Percentiles rank a stretch among this genome's conserved stretches.
These are phyloP conservation scores for Zygosaccharomyces bisporus DNA, from an alignment of 805 yeast species.

Conservation along the genomic window DNA sequence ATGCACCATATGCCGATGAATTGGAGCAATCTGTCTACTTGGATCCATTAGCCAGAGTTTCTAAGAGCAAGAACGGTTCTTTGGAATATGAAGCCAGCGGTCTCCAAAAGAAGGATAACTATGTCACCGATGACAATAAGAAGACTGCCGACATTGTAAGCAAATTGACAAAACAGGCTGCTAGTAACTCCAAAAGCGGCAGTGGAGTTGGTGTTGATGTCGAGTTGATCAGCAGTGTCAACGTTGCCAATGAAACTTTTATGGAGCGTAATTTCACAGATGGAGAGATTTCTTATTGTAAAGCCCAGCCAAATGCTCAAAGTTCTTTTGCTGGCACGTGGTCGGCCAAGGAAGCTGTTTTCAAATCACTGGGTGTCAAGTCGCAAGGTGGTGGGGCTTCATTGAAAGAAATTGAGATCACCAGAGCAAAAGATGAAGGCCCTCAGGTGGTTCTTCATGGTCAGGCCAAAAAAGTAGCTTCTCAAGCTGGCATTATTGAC, in stretches of 20 bases:
- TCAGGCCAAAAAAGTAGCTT: slow-evolving; percentile 70
- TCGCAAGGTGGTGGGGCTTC: slow-evolving; percentile 96
- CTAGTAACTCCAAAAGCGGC: slow-evolving; percentile 25
- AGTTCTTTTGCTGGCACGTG: slow-evolving; percentile 96
- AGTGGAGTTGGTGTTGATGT: slow-evolving; percentile 93
- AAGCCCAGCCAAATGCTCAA: slow-evolving; percentile 66
- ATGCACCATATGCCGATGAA: slow-evolving; percentile 88
- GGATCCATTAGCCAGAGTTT: slow-evolving; percentile 80
- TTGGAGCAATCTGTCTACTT: slow-evolving; percentile 87
- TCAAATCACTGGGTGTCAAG: slow-evolving; percentile 87
- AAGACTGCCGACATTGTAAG: slow-evolving; percentile 63
- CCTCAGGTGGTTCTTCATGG: slow-evolving; percentile 80
- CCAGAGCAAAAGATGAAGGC: slow-evolving; percentile 67
- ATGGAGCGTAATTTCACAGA: slow-evolving; percentile 87
- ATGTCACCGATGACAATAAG: slow-evolving; percentile 40
- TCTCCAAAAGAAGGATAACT: slow-evolving; percentile 45
- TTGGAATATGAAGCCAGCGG: slow-evolving; percentile 48
- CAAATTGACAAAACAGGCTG: slow-evolving; percentile 46
- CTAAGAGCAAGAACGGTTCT: slow-evolving; percentile 37
- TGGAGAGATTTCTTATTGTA: slow-evolving; percentile 75
- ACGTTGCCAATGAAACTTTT: slow-evolving; percentile 85
- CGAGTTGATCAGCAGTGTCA: slow-evolving; percentile 77
- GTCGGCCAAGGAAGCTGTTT: slow-evolving; percentile 99
- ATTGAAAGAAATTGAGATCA: slow-evolving; percentile 84
- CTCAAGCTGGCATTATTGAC: slow-evolving; percentile 58